phyloP scores from a whole-genome alignment of 306 rosid genomes.

The Oxytropis ochrocephala region DNA sequence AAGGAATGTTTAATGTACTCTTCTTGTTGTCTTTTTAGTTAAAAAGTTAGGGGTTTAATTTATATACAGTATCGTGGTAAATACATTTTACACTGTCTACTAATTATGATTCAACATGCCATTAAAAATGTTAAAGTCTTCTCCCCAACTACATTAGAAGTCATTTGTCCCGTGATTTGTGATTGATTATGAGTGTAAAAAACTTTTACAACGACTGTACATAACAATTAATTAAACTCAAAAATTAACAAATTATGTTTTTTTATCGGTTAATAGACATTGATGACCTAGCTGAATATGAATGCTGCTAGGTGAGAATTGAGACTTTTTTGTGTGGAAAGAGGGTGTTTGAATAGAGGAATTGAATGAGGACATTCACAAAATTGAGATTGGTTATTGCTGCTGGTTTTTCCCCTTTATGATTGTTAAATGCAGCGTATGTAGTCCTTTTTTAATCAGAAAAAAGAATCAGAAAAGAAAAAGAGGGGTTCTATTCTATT shows the following conservation, averaged over 20 bases:
- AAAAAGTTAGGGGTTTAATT: too few species aligned
- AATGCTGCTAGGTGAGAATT: not conserved
- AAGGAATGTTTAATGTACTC: not conserved
- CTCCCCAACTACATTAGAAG: too few species aligned
- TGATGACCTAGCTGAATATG: not conserved
- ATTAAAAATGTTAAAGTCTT: too few species aligned
- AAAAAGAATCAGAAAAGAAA: not conserved
- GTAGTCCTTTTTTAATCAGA: not conserved
- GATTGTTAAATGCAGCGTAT: not conserved
- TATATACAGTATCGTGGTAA: too few species aligned
- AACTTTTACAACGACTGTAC: too few species aligned
- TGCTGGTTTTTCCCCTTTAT: not conserved
- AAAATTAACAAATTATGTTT: not conserved
- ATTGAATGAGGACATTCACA: not conserved
- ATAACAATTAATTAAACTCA: too few species aligned
- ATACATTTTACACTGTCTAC: too few species aligned
- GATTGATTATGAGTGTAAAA: too few species aligned
- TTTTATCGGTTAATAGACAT: not conserved
- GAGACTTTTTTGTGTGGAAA: not conserved
- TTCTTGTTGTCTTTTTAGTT: not conserved
- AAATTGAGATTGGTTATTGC: not conserved
- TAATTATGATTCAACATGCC: too few species aligned
- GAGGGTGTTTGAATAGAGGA: not conserved
- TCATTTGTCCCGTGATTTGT: too few species aligned
- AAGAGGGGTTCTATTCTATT: not conserved